Percentiles rank a stretch among this genome's conserved stretches.
Conservation (phyloP, 1,284 basidiomycete species). For the Pseudozyma hubeiensis region DNA sequence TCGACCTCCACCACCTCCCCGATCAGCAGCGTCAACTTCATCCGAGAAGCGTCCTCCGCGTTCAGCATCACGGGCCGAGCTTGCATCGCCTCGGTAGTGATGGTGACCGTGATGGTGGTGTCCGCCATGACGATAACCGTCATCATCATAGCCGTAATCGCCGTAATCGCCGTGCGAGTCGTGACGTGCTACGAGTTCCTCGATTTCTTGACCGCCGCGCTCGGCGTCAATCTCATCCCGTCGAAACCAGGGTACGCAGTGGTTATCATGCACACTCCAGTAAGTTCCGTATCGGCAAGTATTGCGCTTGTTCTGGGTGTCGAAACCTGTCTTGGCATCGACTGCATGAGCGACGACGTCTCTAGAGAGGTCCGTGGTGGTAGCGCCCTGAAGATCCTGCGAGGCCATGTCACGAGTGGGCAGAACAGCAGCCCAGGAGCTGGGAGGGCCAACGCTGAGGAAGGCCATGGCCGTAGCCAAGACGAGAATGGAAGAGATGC, state of each 20-base stretch:
- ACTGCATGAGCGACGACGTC: no score
- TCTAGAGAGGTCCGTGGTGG: no score
- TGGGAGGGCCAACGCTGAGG: conserved; percentile 3
- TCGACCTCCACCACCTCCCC: no score
- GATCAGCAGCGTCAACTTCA: no score
- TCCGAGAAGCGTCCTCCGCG: no score
- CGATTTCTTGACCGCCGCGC: not conserved
- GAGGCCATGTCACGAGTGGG: conserved; percentile 8
- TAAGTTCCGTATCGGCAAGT: no score
- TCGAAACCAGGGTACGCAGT: not conserved
- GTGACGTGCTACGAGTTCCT: not conserved
- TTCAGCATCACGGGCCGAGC: no score
- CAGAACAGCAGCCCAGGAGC: conserved; percentile 10
- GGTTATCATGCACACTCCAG: no score
- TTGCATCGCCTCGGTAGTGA: no score
- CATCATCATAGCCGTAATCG: not conserved
- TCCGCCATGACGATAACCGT: not conserved
- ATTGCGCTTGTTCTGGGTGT: no score
- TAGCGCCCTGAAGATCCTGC: not conserved
- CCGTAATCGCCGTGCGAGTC: not conserved
- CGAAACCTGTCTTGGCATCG: no score
- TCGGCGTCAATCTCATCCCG: not conserved
- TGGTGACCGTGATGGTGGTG: no score
- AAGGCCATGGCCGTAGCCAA: conserved; percentile 16
- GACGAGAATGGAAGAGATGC: conserved; percentile 22